A percentile compares a stretch with the other conserved stretches of the same genome.
Evolutionary conservation across 2,329 filamentous ascomycete genomes (phyloP).

Genomic region (Claviceps purpurea): DNA sequence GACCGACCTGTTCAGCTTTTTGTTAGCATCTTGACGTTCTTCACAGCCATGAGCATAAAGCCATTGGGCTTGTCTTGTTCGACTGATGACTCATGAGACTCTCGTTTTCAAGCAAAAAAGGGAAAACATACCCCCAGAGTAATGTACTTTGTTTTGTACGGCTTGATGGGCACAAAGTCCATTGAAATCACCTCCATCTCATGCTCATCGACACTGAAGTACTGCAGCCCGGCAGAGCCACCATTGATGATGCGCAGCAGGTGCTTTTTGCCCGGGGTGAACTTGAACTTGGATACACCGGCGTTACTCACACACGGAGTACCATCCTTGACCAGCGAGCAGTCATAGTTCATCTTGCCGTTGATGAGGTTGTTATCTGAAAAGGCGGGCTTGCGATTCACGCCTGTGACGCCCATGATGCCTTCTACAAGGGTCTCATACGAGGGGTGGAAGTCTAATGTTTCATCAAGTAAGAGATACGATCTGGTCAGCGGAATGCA

Average conservation of each 20-base stretch:
- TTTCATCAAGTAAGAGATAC: not conserved
- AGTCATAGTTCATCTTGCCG: conserved; percentile 15
- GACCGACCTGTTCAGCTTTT: conserved; percentile 17
- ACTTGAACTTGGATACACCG: conserved; percentile 23
- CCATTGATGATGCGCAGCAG: not conserved
- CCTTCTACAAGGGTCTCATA: conserved; percentile 24
- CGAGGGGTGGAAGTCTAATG: conserved; percentile 17
- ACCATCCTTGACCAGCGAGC: not conserved
- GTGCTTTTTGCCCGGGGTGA: not conserved
- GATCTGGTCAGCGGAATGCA: no score
- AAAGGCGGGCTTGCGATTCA: not conserved
- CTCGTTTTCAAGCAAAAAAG: not conserved
- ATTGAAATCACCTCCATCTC: conserved; percentile 40
- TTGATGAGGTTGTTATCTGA: conserved; percentile 34
- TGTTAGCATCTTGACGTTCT: no score
- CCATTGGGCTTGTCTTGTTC: no score
- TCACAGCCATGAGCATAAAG: no score
- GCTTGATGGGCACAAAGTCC: conserved; percentile 45
- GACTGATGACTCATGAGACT: no score
- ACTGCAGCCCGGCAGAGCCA: not conserved
- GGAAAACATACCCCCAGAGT: not conserved
- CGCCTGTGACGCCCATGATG: not conserved
- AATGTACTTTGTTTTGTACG: conserved; percentile 29
- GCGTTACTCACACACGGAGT: not conserved
- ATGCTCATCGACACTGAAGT: conserved; percentile 37